Conservation (phyloP, 1,284 basidiomycete genomes). For the Xerocomus amazonicus region DNA sequence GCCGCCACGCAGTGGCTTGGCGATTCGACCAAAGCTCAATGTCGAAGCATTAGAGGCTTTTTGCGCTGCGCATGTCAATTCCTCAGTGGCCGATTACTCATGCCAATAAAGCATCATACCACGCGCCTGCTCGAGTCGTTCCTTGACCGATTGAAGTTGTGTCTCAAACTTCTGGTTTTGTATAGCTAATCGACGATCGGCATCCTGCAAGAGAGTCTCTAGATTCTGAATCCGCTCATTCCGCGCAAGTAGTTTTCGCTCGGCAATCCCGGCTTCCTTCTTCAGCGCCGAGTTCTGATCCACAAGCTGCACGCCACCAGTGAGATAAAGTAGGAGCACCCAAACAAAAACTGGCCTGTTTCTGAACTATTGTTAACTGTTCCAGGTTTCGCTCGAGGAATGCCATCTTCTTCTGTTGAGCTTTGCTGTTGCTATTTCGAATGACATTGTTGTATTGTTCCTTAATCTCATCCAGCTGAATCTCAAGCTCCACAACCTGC, state of each 20-base stretch:
- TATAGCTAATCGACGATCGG: slow-evolving; percentile 84
- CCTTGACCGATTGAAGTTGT: slow-evolving; percentile 88
- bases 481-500: slow-evolving; percentile 98
- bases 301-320: slow-evolving; percentile 65
- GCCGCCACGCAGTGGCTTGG: slow-evolving; percentile 93
- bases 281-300: slow-evolving; percentile 98
- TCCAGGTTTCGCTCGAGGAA: slow-evolving; percentile 98
- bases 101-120: slow-evolving; percentile 46
- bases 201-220: slow-evolving; percentile 88
- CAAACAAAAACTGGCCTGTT: slow-evolving; percentile 63
- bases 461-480: slow-evolving; percentile 97
- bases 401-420: slow-evolving; percentile 99
- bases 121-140: slow-evolving; percentile 87
- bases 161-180: slow-evolving; percentile 97
- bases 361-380: slow-evolving; percentile 93
- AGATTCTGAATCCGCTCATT: slow-evolving; percentile 98
- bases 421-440: slow-evolving; percentile 95
- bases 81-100: slow-evolving; percentile 12
- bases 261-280: slow-evolving; percentile 96
- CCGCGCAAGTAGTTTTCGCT: slow-evolving; percentile 91
- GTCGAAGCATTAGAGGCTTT: slow-evolving; percentile 68
- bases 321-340: slow-evolving; percentile 1
- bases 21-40: slow-evolving; percentile 89
- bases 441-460: slow-evolving; percentile 99
- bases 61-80: slow-evolving; percentile 52